These are phyloP conservation scores for Debaryomyces sp. DNA, from an alignment of 1,139 yeast genomes.

Conservation along the genomic window DNA sequence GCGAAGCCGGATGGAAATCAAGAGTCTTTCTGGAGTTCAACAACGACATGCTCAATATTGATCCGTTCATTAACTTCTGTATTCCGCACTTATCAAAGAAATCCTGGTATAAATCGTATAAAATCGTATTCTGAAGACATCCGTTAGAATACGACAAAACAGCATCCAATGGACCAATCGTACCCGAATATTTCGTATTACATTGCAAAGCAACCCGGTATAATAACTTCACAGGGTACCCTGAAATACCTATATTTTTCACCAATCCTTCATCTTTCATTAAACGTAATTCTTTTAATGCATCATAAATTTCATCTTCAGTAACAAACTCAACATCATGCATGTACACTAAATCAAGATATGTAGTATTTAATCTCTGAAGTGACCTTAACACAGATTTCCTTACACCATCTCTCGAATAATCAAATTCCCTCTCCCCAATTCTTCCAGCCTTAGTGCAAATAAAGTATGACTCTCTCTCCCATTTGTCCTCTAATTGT, in stretches of 20 bases:
- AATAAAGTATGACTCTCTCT: slow-evolving; percentile 67
- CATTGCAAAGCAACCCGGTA: slow-evolving; percentile 48
- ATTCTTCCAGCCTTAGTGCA: slow-evolving; percentile 90
- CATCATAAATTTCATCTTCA: slow-evolving; percentile 57
- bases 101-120: slow-evolving; percentile 50
- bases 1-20: slow-evolving; percentile 78
- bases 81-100: slow-evolving; percentile 60
- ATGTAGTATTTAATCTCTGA: slow-evolving; percentile 61
- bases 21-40: slow-evolving; percentile 69
- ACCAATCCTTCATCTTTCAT: slow-evolving; percentile 69
- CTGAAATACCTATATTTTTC: slow-evolving; percentile 75
- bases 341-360: slow-evolving; percentile 78
- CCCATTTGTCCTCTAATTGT: slow-evolving; percentile 40
- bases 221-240: slow-evolving; percentile 79
- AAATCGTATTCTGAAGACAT: slow-evolving; percentile 74
- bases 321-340: slow-evolving; percentile 88
- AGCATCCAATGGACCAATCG: slow-evolving; percentile 64
- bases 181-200: slow-evolving; percentile 20
- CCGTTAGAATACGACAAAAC: slow-evolving; percentile 80
- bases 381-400: slow-evolving; percentile 68
- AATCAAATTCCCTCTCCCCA: slow-evolving; percentile 70
- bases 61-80: slow-evolving; percentile 68
- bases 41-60: slow-evolving; percentile 87
- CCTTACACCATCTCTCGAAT: slow-evolving; percentile 60
- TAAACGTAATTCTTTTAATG: slow-evolving; percentile 58